Base-by-base conservation (phyloP, 2,329 filamentous ascomycete species). In the Salinomyces thailandicus region DNA sequence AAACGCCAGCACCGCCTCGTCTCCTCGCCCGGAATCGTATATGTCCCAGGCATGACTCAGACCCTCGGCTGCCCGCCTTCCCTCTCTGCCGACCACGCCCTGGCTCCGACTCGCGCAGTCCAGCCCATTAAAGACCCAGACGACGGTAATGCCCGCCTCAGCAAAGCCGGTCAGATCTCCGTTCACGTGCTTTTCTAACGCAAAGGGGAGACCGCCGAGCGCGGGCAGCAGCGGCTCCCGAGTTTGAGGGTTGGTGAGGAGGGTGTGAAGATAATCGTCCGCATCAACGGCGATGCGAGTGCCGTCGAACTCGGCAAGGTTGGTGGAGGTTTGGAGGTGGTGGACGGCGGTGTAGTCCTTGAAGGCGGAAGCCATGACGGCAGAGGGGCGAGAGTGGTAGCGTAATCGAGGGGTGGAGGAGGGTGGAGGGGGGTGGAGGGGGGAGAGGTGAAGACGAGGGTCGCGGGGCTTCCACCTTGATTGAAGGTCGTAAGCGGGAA, bases 101-200 rank as follows among this genome's bases (percentile, higher is more conserved):
- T 52, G 45, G 37, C 55, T 53, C 32, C 41, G 43, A 22, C 49
- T 46, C 5, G 44, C 49, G 7, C 48, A 31, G 26, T 85, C 77
- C 52, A 94, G 75, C 22, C 91, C 91, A 58, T 89, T 84, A 62
- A 98, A 98, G 35, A 98, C 72, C 59, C 98, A 96, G 45, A 93
- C 67, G 2, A 84, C 84, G n/a, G 69, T 75, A 35, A 93, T 79
- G 14, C 75, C 73, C 3, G 51, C 46, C 51, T 72, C 71, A 42
- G 76, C 74, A 69, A 91, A 85, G 40, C 69, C 67, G 42, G 81
- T 72, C 18, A 98, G 67, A 50, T 93, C 84, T 34, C 73, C 71
- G 55, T 84, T 76, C 45, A 98, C 80, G 52, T 80, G 46, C 67
- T 69, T 60, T 75, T 75, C 54, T 14, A 96, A 72, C 36, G 82